These are phyloP conservation scores for Afroboletus lepidellus DNA, from an alignment of 1,284 basidiomycete species.

Conservation along the genomic window DNA sequence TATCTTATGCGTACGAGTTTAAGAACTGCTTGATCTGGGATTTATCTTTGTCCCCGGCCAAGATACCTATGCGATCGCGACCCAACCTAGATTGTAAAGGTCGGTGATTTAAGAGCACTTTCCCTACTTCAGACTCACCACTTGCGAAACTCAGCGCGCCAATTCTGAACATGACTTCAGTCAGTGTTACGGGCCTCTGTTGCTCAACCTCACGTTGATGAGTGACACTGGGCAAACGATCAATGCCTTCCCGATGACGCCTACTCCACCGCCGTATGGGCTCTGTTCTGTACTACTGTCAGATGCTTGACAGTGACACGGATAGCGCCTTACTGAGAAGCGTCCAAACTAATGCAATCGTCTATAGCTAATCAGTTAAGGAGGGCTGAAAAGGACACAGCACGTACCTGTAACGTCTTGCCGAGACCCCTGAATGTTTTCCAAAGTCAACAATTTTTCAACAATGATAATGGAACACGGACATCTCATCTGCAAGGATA, in stretches of 20 bases:
- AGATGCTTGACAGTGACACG: neutral
- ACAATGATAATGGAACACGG: slow-evolving; percentile 1
- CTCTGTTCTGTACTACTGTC: slow-evolving; percentile 68
- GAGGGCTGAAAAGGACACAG: neutral
- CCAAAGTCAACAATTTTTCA: slow-evolving; percentile 11
- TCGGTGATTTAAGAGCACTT: neutral
- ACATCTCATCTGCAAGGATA: slow-evolving; percentile 98
- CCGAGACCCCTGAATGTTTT: slow-evolving; percentile 78
- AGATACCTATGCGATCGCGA: slow-evolving; percentile 75
- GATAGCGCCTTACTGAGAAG: slow-evolving; percentile 64
- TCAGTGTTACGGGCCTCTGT: slow-evolving; percentile 1
- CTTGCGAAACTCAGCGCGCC: slow-evolving; percentile 94
- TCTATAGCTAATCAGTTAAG: slow-evolving; percentile 45
- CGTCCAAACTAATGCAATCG: slow-evolving; percentile 86
- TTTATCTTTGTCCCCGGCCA: slow-evolving; percentile 80
- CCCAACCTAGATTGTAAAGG: slow-evolving; percentile 54
- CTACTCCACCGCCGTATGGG: slow-evolving; percentile 61
- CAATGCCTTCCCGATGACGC: slow-evolving; percentile 73
- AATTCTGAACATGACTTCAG: slow-evolving; percentile 61
- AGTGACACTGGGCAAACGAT: slow-evolving; percentile 96
- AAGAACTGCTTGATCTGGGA: slow-evolving; percentile 70
- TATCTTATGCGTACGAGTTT: slow-evolving; percentile 51
- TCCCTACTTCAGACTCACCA: slow-evolving; percentile 51
- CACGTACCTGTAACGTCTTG: slow-evolving; percentile 78
- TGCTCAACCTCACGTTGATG: slow-evolving; percentile 58